These are phyloP conservation scores for Limnomonas spitsbergensis DNA, from an alignment of 139 green algal genomes.

Conservation along the genomic window DNA sequence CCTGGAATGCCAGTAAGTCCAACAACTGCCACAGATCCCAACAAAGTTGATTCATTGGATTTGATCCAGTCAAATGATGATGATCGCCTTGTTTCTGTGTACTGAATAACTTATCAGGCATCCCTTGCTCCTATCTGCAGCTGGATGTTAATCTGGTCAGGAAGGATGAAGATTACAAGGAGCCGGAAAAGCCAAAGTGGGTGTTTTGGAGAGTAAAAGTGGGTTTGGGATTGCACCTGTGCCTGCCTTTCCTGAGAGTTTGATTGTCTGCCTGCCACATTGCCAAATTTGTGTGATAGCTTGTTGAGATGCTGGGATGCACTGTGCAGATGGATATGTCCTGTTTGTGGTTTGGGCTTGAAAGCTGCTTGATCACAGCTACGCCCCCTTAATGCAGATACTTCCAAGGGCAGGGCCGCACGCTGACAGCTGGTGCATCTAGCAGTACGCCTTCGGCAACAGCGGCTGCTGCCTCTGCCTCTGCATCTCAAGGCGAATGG, in stretches of 20 bases:
- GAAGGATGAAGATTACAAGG: conserved; percentile 68
- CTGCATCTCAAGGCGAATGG: conserved; percentile 54
- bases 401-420: neutral
- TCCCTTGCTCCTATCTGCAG: neutral
- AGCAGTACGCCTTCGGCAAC: neutral
- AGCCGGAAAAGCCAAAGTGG: conserved; percentile 45
- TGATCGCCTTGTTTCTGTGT: too few species aligned
- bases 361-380: neutral
- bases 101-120: too few species aligned
- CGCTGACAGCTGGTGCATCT: neutral
- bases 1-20: conserved; percentile 31
- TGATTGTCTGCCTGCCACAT: too few species aligned
- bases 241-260: too few species aligned
- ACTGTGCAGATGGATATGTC: too few species aligned
- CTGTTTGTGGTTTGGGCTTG: too few species aligned
- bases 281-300: too few species aligned
- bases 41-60: neutral
- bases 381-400: too few species aligned
- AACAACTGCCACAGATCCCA: neutral
- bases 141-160: conserved; percentile 85
- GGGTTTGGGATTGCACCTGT: neutral
- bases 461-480: neutral
- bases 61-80: too few species aligned
- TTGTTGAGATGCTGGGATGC: too few species aligned
- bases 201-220: neutral